These are phyloP conservation scores for Rhododendron molle DNA, from an alignment of 148 eudicot species.

Conservation along the genomic window DNA sequence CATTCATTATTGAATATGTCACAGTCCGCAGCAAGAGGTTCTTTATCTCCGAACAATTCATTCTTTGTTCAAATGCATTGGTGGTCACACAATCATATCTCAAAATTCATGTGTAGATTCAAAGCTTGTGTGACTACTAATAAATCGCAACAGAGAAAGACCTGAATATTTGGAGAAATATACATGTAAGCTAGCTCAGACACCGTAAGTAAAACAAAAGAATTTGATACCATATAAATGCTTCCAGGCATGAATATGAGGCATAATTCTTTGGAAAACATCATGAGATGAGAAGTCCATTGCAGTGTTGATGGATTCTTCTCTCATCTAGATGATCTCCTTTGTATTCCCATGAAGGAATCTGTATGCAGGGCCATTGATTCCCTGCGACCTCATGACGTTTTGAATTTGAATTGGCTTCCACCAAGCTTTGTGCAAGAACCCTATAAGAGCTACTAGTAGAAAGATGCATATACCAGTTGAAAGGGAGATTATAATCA, in stretches of 20 bases:
- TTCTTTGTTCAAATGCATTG: neutral
- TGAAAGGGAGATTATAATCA: no score
- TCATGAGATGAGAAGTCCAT: slow-evolving; percentile 10
- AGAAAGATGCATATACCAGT: neutral
- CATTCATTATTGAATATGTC: no score
- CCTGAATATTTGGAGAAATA: no score
- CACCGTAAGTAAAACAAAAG: no score
- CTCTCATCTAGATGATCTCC: slow-evolving; percentile 14
- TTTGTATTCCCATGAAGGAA: slow-evolving; percentile 13
- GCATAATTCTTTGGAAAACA: slow-evolving; percentile 13
- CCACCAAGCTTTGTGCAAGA: slow-evolving; percentile 7
- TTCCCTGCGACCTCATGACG: neutral
- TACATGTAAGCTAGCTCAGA: no score
- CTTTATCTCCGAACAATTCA: no score
- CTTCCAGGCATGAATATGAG: slow-evolving; percentile 17
- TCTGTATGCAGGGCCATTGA: slow-evolving; percentile 14
- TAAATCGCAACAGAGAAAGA: neutral
- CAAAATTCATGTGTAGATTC: neutral
- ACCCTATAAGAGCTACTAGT: neutral
- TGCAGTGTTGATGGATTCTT: neutral
- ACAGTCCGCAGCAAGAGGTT: no score
- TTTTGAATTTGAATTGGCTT: neutral
- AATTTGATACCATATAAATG: slow-evolving; percentile 12
- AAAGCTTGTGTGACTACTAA: neutral
- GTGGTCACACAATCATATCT: neutral